phyloP scores from a whole-genome alignment of 169 alveolate species.

The Cryptosporidium ubiquitum region DNA sequence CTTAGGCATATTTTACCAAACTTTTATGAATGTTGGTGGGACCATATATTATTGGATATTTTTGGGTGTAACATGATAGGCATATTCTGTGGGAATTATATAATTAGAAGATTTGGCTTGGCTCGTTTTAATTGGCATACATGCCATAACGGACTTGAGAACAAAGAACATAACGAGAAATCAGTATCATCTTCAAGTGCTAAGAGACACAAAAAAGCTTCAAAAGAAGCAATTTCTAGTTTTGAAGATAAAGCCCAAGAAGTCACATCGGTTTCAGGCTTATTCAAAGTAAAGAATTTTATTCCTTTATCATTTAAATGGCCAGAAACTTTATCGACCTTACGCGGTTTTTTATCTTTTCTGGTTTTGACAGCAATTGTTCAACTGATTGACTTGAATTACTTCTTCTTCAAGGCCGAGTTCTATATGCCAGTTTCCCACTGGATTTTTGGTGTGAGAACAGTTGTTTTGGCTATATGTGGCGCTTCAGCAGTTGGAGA shows the following conservation, averaged over 20 bases:
- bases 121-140: constrained; percentile 77
- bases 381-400: constrained; percentile 83
- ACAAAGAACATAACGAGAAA: not conserved
- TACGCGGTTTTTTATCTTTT: constrained; percentile 78
- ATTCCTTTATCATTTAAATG: constrained; percentile 26
- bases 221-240: not conserved
- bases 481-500: constrained; percentile 65
- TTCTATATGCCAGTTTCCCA: constrained; percentile 85
- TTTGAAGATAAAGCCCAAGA: not conserved
- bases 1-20: constrained; percentile 90
- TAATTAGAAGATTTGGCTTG: constrained; percentile 40
- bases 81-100: constrained; percentile 79
- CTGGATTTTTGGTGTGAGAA: constrained; percentile 81
- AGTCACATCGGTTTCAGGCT: not conserved
- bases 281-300: not conserved
- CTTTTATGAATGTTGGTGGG: constrained; percentile 95
- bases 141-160: constrained; percentile 31
- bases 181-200: constrained; percentile 1
- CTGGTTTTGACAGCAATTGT: constrained; percentile 80
- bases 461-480: constrained; percentile 81
- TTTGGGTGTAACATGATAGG: constrained; percentile 87
- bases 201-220: not conserved
- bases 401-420: constrained; percentile 85
- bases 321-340: constrained; percentile 81
- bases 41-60: constrained; percentile 85